Evolutionary conservation across 345 rosid genomes (phyloP).

Genomic region (Punica granatum): DNA sequence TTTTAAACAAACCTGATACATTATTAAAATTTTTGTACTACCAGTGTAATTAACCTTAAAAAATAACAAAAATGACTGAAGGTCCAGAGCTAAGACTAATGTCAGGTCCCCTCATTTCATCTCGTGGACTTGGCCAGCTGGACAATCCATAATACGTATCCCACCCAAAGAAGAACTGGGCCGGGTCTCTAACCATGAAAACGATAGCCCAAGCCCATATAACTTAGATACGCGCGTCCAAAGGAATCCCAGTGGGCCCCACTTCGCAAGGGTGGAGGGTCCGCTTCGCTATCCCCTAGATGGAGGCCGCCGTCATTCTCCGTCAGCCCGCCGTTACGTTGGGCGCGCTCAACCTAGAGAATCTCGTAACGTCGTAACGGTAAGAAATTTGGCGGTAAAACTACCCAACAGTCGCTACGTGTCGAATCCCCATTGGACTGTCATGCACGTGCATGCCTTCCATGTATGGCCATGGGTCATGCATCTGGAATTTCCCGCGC

Average conservation of each 20-base stretch:
- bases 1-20: too few relatives aligned
- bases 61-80: too few relatives aligned
- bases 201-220: too few relatives aligned
- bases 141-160: too few relatives aligned
- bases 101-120: too few relatives aligned
- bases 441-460: background rate
- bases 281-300: background rate
- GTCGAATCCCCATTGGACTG: conserved; percentile 9
- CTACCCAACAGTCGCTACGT: conserved; percentile 6
- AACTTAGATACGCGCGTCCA: background rate
- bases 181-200: too few relatives aligned
- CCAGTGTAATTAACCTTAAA: too few relatives aligned
- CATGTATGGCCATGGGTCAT: conserved; percentile 6
- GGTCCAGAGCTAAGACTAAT: too few relatives aligned
- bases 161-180: too few relatives aligned
- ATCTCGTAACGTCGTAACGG: conserved; percentile 21
- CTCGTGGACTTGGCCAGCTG: too few relatives aligned
- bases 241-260: background rate
- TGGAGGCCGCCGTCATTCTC: background rate
- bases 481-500: conserved; percentile 41
- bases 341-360: conserved; percentile 10
- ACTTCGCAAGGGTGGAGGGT: conserved; percentile 1
- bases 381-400: conserved; percentile 36
- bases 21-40: too few relatives aligned
- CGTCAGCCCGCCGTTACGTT: conserved; percentile 19